These are phyloP conservation scores for Glarea lozoyensis DNA, from an alignment of 495 filamentous ascomycete genomes.

Conservation along the genomic window DNA sequence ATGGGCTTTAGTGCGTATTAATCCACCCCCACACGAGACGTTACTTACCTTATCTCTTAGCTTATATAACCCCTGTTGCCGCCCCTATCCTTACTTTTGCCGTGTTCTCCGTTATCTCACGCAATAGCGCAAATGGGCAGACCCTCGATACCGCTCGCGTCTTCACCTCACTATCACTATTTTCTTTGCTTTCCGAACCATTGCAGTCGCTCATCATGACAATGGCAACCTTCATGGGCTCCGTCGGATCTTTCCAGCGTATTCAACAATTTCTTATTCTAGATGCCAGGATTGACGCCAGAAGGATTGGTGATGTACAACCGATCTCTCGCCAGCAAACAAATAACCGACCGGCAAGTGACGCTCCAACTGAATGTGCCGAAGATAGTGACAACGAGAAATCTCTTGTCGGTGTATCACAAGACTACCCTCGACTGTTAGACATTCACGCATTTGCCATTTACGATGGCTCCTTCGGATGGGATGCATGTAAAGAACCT, in stretches of 20 bases:
- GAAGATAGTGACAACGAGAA: not conserved
- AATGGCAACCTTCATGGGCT: constrained; percentile 16
- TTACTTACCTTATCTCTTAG: not conserved
- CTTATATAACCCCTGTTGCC: not conserved
- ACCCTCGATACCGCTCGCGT: constrained; percentile 12
- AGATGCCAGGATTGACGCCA: not conserved
- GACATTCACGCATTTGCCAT: constrained; percentile 7
- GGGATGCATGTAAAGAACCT: not conserved
- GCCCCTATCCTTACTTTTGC: constrained; percentile 1
- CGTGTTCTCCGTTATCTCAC: not conserved
- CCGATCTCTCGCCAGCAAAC: constrained; percentile 5
- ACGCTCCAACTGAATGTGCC: not conserved
- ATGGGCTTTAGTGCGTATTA: constrained; percentile 28
- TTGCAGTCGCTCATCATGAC: constrained; percentile 20
- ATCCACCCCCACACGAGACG: not conserved
- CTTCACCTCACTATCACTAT: constrained; percentile 31
- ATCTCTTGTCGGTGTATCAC: not conserved
- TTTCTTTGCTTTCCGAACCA: constrained; percentile 25
- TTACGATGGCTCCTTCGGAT: not conserved
- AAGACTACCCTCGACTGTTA: constrained; percentile 1
- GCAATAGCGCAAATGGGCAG: not conserved
- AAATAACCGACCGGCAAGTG: constrained; percentile 1
- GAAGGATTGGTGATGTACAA: not conserved
- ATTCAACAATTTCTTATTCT: constrained; percentile 23
- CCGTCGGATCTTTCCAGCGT: constrained; percentile 24